Conservation (phyloP, 2,329 filamentous ascomycete species). For the Colletotrichum tofieldiae region DNA sequence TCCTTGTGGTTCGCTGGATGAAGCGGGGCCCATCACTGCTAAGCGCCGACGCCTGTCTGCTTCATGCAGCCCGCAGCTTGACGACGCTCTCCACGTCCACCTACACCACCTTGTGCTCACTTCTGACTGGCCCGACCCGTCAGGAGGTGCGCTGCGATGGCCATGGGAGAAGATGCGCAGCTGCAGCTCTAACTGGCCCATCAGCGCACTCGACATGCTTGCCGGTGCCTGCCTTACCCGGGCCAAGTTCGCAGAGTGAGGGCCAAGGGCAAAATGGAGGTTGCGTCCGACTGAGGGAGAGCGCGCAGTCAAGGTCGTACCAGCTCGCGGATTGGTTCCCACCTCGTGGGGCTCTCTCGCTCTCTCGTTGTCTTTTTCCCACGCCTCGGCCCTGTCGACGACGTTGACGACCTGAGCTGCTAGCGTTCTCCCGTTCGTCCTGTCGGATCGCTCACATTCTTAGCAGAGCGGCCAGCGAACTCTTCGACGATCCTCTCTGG, state of each 20-base stretch:
- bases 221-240: constrained; percentile 32
- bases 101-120: constrained; percentile 48
- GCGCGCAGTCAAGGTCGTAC: not conserved
- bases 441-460: constrained; percentile 19
- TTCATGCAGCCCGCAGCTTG: constrained; percentile 61
- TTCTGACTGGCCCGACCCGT: constrained; percentile 51
- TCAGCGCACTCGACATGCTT: constrained; percentile 29
- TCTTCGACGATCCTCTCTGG: constrained; percentile 7
- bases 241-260: constrained; percentile 17
- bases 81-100: constrained; percentile 48
- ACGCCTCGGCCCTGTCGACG: constrained; percentile 14
- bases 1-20: constrained; percentile 57
- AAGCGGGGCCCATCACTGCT: constrained; percentile 62
- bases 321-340: constrained; percentile 25
- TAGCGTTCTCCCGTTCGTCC: constrained; percentile 23
- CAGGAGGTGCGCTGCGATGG: constrained; percentile 39
- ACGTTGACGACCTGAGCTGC: not conserved
- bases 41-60: constrained; percentile 72
- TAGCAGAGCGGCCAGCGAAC: constrained; percentile 29
- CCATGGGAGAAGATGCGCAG: constrained; percentile 55
- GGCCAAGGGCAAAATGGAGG: not conserved
- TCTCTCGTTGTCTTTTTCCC: not conserved
- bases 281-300: constrained; percentile 9
- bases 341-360: constrained; percentile 5
- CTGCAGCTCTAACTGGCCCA: constrained; percentile 53